Evolutionary conservation across 2,329 filamentous ascomycete species (phyloP).

Genomic region (Aquanectria penicillioides): DNA sequence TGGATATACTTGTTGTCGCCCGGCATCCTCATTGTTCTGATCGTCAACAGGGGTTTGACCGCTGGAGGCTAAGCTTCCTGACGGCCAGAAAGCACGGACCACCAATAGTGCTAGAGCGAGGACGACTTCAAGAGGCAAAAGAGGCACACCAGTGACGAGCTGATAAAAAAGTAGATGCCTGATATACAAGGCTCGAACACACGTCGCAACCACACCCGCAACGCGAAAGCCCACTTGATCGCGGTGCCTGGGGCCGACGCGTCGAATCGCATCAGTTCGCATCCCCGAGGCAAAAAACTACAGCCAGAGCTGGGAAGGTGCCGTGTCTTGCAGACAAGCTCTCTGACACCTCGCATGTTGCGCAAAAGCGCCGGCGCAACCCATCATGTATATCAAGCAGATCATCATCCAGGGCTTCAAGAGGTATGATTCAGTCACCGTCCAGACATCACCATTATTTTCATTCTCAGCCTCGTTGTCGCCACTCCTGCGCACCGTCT

Average conservation of each 20-base stretch:
- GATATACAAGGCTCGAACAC: slow-evolving; percentile 37
- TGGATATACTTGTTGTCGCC: neutral
- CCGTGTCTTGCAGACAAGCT: slow-evolving; percentile 37
- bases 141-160: neutral
- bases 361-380: slow-evolving; percentile 51
- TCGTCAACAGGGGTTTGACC: slow-evolving; percentile 25
- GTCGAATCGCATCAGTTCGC: slow-evolving; percentile 42
- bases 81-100: slow-evolving; percentile 30
- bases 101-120: too few relatives aligned
- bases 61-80: slow-evolving; percentile 20
- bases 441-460: slow-evolving; percentile 6
- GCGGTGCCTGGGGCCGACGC: slow-evolving; percentile 40
- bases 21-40: slow-evolving; percentile 14
- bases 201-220: slow-evolving; percentile 35
- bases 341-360: slow-evolving; percentile 45
- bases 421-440: slow-evolving; percentile 67
- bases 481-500: slow-evolving; percentile 1
- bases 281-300: slow-evolving; percentile 30
- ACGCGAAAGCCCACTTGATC: slow-evolving; percentile 43
- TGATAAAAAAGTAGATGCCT: slow-evolving; percentile 14
- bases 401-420: slow-evolving; percentile 99
- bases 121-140: too few relatives aligned
- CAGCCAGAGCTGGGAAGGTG: slow-evolving; percentile 37
- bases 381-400: slow-evolving; percentile 96
- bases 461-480: slow-evolving; percentile 11